These are phyloP conservation scores for Chamaenerion angustifolium DNA, from an alignment of 345 rosid genomes.

Conservation along the genomic window DNA sequence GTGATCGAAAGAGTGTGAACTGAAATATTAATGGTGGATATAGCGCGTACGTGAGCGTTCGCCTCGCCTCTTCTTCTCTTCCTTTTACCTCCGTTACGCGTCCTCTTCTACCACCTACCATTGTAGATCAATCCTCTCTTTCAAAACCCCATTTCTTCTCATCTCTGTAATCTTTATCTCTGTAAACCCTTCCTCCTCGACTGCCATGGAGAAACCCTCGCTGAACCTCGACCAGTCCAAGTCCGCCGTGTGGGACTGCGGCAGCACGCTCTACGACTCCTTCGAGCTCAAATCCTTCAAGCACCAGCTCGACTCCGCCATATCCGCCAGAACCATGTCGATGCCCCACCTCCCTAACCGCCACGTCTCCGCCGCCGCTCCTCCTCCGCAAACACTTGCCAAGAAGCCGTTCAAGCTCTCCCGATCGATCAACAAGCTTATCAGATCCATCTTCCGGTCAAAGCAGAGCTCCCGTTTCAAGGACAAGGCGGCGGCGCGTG, in stretches of 20 bases:
- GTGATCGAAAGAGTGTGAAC: no score
- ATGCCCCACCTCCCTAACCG: slow-evolving; percentile 49
- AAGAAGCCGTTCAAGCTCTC: slow-evolving; percentile 44
- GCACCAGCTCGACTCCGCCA: slow-evolving; percentile 63
- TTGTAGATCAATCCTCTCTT: not conserved
- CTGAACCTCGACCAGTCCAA: slow-evolving; percentile 4
- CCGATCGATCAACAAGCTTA: slow-evolving; percentile 39
- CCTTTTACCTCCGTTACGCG: slow-evolving; percentile 1
- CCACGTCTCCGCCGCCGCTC: slow-evolving; percentile 14
- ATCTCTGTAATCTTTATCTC: no score
- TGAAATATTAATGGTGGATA: slow-evolving; percentile 9
- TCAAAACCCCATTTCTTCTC: not conserved
- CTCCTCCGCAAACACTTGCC: slow-evolving; percentile 4
- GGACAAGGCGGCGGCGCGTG: not conserved
- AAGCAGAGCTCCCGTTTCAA: slow-evolving; percentile 2
- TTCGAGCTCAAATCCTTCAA: slow-evolving; percentile 74
- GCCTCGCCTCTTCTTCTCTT: not conserved
- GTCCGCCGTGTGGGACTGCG: slow-evolving; percentile 62
- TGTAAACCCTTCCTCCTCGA: not conserved
- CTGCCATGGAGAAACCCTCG: slow-evolving; percentile 2
- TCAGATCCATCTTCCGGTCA: slow-evolving; percentile 47
- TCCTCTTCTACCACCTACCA: not conserved
- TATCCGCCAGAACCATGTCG: slow-evolving; percentile 47
- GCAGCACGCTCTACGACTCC: slow-evolving; percentile 70
- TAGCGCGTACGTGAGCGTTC: slow-evolving; percentile 11